Base-by-base conservation (phyloP, 495 filamentous ascomycete genomes). In the Talaromyces trachyspermus region DNA sequence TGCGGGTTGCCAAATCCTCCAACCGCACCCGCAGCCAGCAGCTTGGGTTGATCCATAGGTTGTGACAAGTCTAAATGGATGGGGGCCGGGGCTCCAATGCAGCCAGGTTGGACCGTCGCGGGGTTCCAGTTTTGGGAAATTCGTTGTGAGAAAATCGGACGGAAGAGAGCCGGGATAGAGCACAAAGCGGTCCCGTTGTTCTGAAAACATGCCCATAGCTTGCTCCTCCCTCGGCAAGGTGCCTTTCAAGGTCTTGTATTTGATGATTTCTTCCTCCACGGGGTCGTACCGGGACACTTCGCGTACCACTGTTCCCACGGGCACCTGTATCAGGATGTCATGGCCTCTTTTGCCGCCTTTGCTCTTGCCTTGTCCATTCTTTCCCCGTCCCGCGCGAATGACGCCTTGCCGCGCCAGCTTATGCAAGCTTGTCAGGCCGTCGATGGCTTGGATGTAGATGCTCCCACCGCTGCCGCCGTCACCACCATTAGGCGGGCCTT, bases 401-500 rank as follows among this genome's bases (percentile, higher is more conserved):
- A 84, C 66, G 2, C 86, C 80, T 48, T 84, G 72, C 14, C 91
- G 78, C 8, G 86, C 85, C 11, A 98, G 76, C 64, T 96, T 98
- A 64, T 97, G 89, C 44, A 98, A 66, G 49, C 86, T 92, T 1
- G 87, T 95, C 60, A 96, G 82, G 48, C 88, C 88, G 33, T 83
- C 82, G 7, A 95, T 81, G 3, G 92, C 90, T 63, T 96, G 94
- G 46, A 98, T 92, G 68, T 92, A 97, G 50, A 98, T 70, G 55
- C 83, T 90, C 15, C 92, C 92, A 37, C 92, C 92, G 43, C 77
- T 84, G 11, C 92, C 92, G 23, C 92, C 92, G 62, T 97, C 88
- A 40, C 92, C 92, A 39, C 92, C 94, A 63, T 97, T 96, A n/a
- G 92, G 74, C n/a, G 91, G 91, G 0, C 92, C 92, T 45, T 88